Conservation (phyloP, 345 rosid genomes). For the Erucastrum elatum region DNA sequence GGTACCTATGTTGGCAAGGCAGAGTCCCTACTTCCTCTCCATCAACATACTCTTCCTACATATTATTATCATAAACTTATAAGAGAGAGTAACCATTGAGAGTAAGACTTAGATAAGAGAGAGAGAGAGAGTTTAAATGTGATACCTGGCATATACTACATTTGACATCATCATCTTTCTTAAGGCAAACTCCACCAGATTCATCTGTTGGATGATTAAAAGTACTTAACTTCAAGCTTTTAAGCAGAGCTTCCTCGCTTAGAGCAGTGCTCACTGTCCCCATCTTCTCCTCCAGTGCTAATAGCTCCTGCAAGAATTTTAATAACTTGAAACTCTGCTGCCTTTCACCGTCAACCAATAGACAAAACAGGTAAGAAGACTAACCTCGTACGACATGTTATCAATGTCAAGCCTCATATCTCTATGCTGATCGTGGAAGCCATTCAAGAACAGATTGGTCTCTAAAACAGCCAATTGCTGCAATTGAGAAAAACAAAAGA, state of each 20-base stretch:
- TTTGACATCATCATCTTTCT: slow-evolving; percentile 53
- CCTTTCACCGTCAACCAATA: background rate
- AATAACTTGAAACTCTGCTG: background rate
- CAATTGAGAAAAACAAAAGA: slow-evolving; percentile 28
- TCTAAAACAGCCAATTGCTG: slow-evolving; percentile 91
- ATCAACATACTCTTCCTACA: slow-evolving; percentile 79
- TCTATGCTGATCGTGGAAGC: slow-evolving; percentile 83
- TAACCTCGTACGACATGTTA: slow-evolving; percentile 95
- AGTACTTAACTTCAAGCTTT: slow-evolving; percentile 59
- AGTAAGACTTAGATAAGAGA: background rate
- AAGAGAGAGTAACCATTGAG: background rate
- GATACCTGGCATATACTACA: slow-evolving; percentile 95
- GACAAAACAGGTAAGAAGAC: slow-evolving; percentile 16
- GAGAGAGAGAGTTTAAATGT: background rate
- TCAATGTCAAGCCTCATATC: slow-evolving; percentile 98
- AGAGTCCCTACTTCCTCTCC: slow-evolving; percentile 79
- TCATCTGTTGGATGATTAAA: slow-evolving; percentile 37
- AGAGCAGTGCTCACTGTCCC: slow-evolving; percentile 95
- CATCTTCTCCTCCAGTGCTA: slow-evolving; percentile 97
- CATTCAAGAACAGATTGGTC: slow-evolving; percentile 70
- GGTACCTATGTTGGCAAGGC: slow-evolving; percentile 74
- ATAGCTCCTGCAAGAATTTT: slow-evolving; percentile 60
- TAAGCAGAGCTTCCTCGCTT: slow-evolving; percentile 71
- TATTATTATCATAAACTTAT: too few species aligned
- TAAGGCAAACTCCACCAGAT: slow-evolving; percentile 5